Percentiles rank a stretch among this genome's conserved stretches.
phyloP scores from a whole-genome alignment of 768 basidiomycete species.

The Pleurotus eryngii region DNA sequence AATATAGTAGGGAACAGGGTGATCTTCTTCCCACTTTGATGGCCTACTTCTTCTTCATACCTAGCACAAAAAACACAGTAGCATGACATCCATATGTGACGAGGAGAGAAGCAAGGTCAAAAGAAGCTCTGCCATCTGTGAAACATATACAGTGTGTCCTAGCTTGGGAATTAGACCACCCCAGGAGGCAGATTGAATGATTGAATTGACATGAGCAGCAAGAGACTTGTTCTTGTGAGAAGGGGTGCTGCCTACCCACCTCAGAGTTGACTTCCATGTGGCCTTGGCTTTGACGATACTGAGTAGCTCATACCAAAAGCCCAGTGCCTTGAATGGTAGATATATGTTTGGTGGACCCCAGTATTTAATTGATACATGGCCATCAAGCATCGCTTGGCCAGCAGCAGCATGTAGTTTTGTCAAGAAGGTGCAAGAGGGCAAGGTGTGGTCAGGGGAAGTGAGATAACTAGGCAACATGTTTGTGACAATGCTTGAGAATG shows the following conservation, averaged over 20 bases:
- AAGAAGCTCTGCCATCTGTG: background rate
- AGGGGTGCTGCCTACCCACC: background rate
- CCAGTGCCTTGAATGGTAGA: slow-evolving; percentile 4
- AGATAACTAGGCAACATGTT: too few species aligned
- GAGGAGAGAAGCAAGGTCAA: background rate
- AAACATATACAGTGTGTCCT: background rate
- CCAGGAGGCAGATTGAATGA: background rate
- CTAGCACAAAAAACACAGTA: background rate
- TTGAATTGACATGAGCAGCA: background rate
- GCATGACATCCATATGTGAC: background rate
- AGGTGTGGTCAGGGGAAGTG: too few species aligned
- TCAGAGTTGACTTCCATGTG: background rate
- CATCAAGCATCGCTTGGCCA: slow-evolving; percentile 4
- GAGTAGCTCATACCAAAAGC: background rate
- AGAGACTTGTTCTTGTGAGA: background rate
- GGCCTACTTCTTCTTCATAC: background rate
- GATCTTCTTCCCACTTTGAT: background rate
- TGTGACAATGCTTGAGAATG: too few species aligned
- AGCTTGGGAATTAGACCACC: background rate
- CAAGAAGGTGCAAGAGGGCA: background rate
- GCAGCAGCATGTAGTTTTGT: background rate
- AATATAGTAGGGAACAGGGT: background rate
- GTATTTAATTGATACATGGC: background rate
- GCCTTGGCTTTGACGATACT: background rate
- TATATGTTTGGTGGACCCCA: background rate